phyloP scores from a whole-genome alignment of 257 asterid species.

The Voacanga thouarsii region DNA sequence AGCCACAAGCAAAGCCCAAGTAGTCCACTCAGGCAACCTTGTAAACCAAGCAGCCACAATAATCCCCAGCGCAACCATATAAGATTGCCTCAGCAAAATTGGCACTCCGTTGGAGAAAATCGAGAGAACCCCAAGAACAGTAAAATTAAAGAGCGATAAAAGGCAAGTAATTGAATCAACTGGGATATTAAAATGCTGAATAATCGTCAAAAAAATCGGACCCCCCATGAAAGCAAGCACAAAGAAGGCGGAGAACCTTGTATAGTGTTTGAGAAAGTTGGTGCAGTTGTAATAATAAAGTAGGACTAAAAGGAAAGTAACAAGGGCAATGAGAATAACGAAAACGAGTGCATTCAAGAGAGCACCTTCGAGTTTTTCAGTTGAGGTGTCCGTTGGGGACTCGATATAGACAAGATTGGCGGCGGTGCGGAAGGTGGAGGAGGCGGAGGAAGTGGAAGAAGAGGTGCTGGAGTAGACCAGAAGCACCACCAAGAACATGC shows the following conservation, averaged over 20 bases:
- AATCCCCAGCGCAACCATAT: conserved; percentile 75
- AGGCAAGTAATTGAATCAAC: conserved; percentile 65
- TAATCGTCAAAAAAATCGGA: conserved; percentile 57
- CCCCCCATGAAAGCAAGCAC: conserved; percentile 82
- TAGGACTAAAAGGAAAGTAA: conserved; percentile 73
- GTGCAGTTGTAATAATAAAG: conserved; percentile 89
- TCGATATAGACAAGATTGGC: conserved; percentile 86
- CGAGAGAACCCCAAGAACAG: conserved; percentile 70
- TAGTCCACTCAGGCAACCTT: conserved; percentile 92
- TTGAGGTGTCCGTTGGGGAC: conserved; percentile 64
- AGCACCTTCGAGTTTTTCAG: conserved; percentile 80
- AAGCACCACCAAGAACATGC: conserved; percentile 92
- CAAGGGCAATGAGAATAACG: conserved; percentile 58
- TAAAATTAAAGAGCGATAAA: conserved; percentile 57
- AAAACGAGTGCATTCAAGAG: conserved; percentile 75
- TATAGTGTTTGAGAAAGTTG: conserved; percentile 70
- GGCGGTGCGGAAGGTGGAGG: conserved; percentile 62
- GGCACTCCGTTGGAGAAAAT: conserved; percentile 76
- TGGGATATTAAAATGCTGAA: conserved; percentile 66
- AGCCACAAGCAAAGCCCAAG: conserved; percentile 87
- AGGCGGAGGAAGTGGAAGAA: conserved; percentile 39
- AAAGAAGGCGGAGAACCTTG: conserved; percentile 73
- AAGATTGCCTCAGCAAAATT: conserved; percentile 69
- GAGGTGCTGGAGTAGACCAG: conserved; percentile 69
- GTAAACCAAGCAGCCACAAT: conserved; percentile 93